Percentiles rank a stretch among this genome's conserved stretches.
Conservation (phyloP, 1,284 basidiomycete genomes). For the Pyrrhoderma lamaoense region DNA sequence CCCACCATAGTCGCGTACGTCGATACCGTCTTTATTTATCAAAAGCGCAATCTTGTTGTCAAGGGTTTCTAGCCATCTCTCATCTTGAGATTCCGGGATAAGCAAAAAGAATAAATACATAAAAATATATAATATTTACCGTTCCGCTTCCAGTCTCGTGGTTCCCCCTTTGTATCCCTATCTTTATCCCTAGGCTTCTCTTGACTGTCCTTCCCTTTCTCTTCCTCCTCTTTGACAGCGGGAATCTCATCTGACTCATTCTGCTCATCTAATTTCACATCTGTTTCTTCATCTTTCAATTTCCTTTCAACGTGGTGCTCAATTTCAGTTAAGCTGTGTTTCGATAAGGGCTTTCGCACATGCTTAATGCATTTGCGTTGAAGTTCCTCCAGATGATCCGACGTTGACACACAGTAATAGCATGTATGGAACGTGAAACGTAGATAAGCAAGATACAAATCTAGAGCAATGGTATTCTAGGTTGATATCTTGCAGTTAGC, state of each 20-base stretch:
- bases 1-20: constrained; percentile 81
- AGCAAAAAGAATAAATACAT: constrained; percentile 16
- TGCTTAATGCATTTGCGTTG: constrained; percentile 91
- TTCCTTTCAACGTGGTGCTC: constrained; percentile 23
- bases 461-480: constrained; percentile 70
- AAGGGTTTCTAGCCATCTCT: constrained; percentile 81
- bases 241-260: constrained; percentile 23
- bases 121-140: constrained; percentile 35
- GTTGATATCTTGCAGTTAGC: no score
- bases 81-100: constrained; percentile 43
- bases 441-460: constrained; percentile 80
- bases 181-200: constrained; percentile 35
- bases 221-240: constrained; percentile 4
- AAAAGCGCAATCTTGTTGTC: constrained; percentile 78
- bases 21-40: constrained; percentile 67
- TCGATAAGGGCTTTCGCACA: constrained; percentile 65
- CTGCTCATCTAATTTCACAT: constrained; percentile 30
- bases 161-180: constrained; percentile 33
- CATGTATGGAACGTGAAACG: constrained; percentile 83
- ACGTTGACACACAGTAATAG: constrained; percentile 91
- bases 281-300: constrained; percentile 37
- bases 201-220: constrained; percentile 29
- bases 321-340: constrained; percentile 48
- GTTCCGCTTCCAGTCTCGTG: constrained; percentile 61
- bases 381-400: constrained; percentile 89